phyloP scores from a whole-genome alignment of 78 protist species.

The Dictyostelium intermedium region DNA sequence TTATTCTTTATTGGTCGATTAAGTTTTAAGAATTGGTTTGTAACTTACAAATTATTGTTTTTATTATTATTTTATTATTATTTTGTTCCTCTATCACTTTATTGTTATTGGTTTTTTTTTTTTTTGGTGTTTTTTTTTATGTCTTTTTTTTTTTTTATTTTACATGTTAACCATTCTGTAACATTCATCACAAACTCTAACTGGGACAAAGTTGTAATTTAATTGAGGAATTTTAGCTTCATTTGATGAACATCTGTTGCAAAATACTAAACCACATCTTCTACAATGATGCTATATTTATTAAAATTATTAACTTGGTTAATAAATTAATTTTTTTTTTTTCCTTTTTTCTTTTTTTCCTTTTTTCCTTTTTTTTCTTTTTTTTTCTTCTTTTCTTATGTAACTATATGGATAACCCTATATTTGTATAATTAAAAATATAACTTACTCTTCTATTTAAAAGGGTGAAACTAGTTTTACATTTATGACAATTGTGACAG shows the following conservation, averaged over 20 bases:
- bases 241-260: slow-evolving; percentile 70
- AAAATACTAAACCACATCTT: slow-evolving; percentile 71
- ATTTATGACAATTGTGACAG: slow-evolving; percentile 17
- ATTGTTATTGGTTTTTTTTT: background rate
- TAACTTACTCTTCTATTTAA: slow-evolving; percentile 69
- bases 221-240: slow-evolving; percentile 65
- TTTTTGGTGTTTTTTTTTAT: background rate
- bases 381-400: background rate
- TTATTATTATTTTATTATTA: background rate
- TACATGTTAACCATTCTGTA: slow-evolving; percentile 41
- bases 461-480: slow-evolving; percentile 13
- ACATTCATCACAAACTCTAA: slow-evolving; percentile 73
- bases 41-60: background rate
- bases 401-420: background rate
- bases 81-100: background rate
- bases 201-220: slow-evolving; percentile 60
- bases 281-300: slow-evolving; percentile 69
- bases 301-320: background rate
- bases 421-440: background rate
- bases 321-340: no score
- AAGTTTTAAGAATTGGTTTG: background rate
- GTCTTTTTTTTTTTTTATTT: background rate
- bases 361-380: no score
- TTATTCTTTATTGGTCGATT: background rate
- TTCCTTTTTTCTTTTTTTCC: no score